Base-by-base conservation (phyloP, 768 basidiomycete genomes). In the Brasilioporus rufonigricans region DNA sequence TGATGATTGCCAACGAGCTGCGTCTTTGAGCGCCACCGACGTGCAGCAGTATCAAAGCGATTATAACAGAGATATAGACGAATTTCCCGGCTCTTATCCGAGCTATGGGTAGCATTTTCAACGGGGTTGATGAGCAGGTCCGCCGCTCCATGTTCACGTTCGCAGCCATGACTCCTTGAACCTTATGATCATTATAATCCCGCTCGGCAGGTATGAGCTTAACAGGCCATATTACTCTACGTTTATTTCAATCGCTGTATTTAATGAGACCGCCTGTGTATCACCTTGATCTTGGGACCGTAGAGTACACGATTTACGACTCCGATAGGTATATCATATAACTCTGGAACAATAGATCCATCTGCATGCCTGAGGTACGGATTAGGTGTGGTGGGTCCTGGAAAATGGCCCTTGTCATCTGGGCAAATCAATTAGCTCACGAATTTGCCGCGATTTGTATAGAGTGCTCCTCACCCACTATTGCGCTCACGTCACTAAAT, bases 251-350 rank as follows among this genome's bases (percentile, higher is more conserved):
- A 44, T 35, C 50, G 50, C 50, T 43, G 14, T 69, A 65, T 60
- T 66, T 63, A 65, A 51, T 12, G 50, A 43, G 46, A 41, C 26
- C 21, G 50, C 24, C 48, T 49, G 32, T 44, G 62, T 60, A 57
- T 52, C 44, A 58, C 57, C 44, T 61, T 59, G 50, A 44, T 48
- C 50, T 49, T 58, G 31, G 65, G 69, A 18, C 69, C 63, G 54
- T 91, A 91, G 31, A 89, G 63, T 44, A 89, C 83, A 47, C 86
- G 83, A 61, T 92, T 92, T 29, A 93, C 88, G 41, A 91, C 66
- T 13, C 87, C 87, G 48, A 91, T 83, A 5, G 92, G 92, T 58
- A 93, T 82, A 68, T 94, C 92, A 67, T 90, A 90, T 36, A 89
- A 70, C 54, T 85, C 84, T 4, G 88, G 85, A 16, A 81, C 75